phyloP scores from a whole-genome alignment of 306 rosid species.

The Medicago arabica region DNA sequence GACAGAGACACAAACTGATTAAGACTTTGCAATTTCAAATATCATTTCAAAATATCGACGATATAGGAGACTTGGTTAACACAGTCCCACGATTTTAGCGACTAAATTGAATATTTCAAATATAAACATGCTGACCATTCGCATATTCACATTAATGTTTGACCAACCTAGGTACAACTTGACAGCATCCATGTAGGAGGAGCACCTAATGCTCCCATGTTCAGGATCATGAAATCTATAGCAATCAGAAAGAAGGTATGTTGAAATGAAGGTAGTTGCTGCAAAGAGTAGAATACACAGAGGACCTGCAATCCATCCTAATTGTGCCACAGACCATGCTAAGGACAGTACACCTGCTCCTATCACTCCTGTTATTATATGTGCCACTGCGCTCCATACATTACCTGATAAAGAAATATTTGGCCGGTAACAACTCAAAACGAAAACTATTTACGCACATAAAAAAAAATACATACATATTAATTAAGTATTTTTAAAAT shows the following conservation, averaged over 20 bases:
- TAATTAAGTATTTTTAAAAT: too few species aligned
- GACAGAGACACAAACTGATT: too few species aligned
- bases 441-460: too few species aligned
- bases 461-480: too few species aligned
- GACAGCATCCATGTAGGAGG: conserved; percentile 61
- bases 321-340: conserved; percentile 79
- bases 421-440: too few species aligned
- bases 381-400: conserved; percentile 60
- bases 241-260: conserved; percentile 57
- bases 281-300: conserved; percentile 56
- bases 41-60: too few species aligned
- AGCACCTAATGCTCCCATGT: conserved; percentile 41
- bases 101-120: too few species aligned
- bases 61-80: too few species aligned
- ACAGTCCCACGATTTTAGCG: too few species aligned
- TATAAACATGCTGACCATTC: too few species aligned
- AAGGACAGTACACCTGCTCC: conserved; percentile 87
- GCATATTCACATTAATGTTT: neutral
- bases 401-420: conserved; percentile 36
- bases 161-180: conserved; percentile 35
- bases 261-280: conserved; percentile 49
- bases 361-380: conserved; percentile 77
- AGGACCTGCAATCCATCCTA: conserved; percentile 84
- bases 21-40: too few species aligned
- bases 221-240: conserved; percentile 60